Evolutionary conservation across 768 basidiomycete species (phyloP), one percentile per base, ranked within the genome.

Genomic region (Leucocoprinus sp.): DNA sequence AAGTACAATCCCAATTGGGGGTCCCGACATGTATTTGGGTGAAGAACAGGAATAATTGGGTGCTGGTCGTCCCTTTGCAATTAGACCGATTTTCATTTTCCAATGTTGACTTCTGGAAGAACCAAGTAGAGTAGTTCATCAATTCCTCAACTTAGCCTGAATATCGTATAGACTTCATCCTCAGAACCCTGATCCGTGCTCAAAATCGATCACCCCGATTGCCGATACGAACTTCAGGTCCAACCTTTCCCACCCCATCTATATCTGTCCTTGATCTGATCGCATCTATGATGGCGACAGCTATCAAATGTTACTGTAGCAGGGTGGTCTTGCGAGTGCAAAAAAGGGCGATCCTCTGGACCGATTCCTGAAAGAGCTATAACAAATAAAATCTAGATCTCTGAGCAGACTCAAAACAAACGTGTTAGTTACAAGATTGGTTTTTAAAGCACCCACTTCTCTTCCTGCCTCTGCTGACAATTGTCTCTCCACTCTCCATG

Each of bases 1-100:
- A 65, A 62, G 59, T 66, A 60, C 57, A 45, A 4, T 14, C 34
- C 21, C 6, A 35, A 38, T 35, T 17, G 29, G 27, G 17, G 50
- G 46, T 7, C 26, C 48, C 15, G 43, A 48, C 2, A 43, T 44
- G 40, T 52, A 52, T 27, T 28, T 52, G 31, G 50, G 48, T 1
- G 50, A 52, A 47, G 50, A 52, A 31, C 34, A 23, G 12, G 31
- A 37, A 4, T 21, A 45, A 19, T 17, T 27, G 34, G 21, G 9
- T n/a, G 28, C 44, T n/a, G 27, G 44, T 24, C 19, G 19, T 22
- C 12, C 37, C 15, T 21, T 26, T 12, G n/a, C 31, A 27, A 17
- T n/a, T 37, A 24, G 19, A 15, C 15, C 37, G 21, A 18, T 48
- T 48, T 27, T 33, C 46, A 6, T 37, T 37, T 18, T 34, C 39